Conservation (phyloP, 345 rosid genomes). For the Acer negundo region DNA sequence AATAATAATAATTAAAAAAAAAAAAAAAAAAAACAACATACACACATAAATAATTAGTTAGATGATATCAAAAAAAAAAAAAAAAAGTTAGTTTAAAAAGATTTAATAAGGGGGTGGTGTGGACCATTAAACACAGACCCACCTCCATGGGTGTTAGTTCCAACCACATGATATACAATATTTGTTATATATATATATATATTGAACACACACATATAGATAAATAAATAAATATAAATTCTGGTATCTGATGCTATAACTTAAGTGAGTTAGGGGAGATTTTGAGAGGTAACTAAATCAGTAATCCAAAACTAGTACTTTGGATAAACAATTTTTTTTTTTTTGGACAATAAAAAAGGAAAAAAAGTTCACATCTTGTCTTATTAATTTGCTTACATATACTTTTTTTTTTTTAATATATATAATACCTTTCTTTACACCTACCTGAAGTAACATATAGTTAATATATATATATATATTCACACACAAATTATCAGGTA, state of each 20-base stretch:
- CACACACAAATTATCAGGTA: too few relatives aligned
- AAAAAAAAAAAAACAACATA: not conserved
- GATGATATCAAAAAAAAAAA: too few relatives aligned
- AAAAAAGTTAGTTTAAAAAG: not conserved
- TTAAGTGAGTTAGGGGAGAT: conserved; percentile 39
- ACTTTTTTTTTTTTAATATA: conserved; percentile 3
- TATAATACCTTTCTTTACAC: conserved; percentile 40
- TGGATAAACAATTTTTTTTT: not conserved
- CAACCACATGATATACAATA: conserved; percentile 25
- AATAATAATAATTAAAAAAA: too few relatives aligned
- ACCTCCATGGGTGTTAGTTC: conserved; percentile 38
- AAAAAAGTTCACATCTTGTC: conserved; percentile 21
- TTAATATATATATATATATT: conserved; percentile 6
- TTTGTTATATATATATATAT: not conserved
- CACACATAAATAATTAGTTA: not conserved
- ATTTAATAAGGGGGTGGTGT: not conserved
- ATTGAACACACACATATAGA: too few relatives aligned
- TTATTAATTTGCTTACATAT: conserved; percentile 5
- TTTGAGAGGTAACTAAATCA: conserved; percentile 43
- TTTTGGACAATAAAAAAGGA: not conserved
- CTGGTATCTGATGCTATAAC: conserved; percentile 29
- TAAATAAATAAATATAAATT: conserved; percentile 15
- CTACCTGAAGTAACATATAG: conserved; percentile 50
- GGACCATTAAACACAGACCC: conserved; percentile 18
- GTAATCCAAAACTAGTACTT: conserved; percentile 15